These are phyloP conservation scores for Coffea canephora DNA, from an alignment of 257 asterid species.

Conservation along the genomic window DNA sequence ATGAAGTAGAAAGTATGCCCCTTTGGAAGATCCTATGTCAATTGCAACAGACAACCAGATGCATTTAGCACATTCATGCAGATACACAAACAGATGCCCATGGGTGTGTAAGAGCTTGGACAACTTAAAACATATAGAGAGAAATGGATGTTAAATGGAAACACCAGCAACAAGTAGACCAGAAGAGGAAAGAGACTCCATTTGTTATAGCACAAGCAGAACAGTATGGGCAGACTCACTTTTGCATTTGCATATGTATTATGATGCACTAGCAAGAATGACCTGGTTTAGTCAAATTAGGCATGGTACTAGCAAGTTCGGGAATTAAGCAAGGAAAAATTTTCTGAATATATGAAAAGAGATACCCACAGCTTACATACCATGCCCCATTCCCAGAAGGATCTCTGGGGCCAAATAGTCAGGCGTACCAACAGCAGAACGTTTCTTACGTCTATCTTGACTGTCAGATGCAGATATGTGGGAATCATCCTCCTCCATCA, in stretches of 20 bases:
- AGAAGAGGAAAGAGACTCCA: not conserved
- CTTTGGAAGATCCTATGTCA: not conserved
- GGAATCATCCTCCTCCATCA: slow-evolving; percentile 93
- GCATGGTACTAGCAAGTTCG: not conserved
- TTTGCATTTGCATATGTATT: not conserved
- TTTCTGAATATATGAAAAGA: not conserved
- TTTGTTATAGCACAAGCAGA: not conserved
- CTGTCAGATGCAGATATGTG: slow-evolving; percentile 65
- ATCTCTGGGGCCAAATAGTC: slow-evolving; percentile 99
- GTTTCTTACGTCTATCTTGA: slow-evolving; percentile 83
- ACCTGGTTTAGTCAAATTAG: not conserved
- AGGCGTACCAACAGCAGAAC: slow-evolving; percentile 99
- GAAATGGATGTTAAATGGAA: not conserved
- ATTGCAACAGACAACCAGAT: not conserved
- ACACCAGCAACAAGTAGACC: not conserved
- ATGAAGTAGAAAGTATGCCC: not conserved
- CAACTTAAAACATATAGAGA: not conserved
- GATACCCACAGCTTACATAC: slow-evolving; percentile 41
- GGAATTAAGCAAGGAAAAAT: not conserved
- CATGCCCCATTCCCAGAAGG: slow-evolving; percentile 99
- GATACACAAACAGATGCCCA: not conserved
- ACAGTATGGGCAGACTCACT: not conserved
- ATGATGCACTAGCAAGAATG: not conserved
- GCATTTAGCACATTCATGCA: not conserved
- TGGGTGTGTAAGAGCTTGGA: no score